These are phyloP conservation scores for Liquidambar formosana DNA, from an alignment of 164 flowering plant genomes.

Conservation along the genomic window DNA sequence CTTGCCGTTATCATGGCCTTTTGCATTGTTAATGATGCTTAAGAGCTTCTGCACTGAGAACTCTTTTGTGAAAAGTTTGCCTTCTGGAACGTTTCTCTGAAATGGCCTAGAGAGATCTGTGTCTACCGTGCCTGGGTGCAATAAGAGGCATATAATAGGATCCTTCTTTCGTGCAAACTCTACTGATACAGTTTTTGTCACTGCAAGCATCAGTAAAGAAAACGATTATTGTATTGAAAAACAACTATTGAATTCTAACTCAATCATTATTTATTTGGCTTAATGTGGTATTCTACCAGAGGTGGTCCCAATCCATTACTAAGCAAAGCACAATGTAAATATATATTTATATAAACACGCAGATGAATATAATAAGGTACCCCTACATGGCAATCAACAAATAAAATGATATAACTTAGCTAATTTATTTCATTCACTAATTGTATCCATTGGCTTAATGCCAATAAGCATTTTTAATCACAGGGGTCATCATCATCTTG, in stretches of 20 bases:
- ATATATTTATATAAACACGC: too few species aligned
- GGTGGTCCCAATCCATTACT: background rate
- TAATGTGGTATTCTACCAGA: background rate
- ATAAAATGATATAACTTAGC: too few species aligned
- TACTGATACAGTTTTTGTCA: conserved; percentile 81
- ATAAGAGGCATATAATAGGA: conserved; percentile 73
- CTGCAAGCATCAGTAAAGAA: conserved; percentile 38
- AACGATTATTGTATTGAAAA: background rate
- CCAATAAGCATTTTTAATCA: background rate
- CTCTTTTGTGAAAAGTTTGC: conserved; percentile 85
- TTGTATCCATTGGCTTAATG: background rate
- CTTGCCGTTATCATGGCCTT: conserved; percentile 77
- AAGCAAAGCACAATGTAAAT: background rate
- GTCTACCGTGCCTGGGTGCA: conserved; percentile 96
- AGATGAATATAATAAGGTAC: too few species aligned
- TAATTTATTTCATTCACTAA: background rate
- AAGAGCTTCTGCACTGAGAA: conserved; percentile 86
- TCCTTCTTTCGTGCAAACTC: conserved; percentile 82
- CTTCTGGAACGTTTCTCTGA: conserved; percentile 79
- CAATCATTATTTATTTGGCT: too few species aligned
- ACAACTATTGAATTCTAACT: too few species aligned
- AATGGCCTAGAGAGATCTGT: conserved; percentile 93
- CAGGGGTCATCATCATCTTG: background rate
- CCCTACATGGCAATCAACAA: too few species aligned
- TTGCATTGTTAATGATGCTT: conserved; percentile 61